phyloP scores from a whole-genome alignment of 2,329 filamentous ascomycete species.

The Calcarisporium arbuscula region DNA sequence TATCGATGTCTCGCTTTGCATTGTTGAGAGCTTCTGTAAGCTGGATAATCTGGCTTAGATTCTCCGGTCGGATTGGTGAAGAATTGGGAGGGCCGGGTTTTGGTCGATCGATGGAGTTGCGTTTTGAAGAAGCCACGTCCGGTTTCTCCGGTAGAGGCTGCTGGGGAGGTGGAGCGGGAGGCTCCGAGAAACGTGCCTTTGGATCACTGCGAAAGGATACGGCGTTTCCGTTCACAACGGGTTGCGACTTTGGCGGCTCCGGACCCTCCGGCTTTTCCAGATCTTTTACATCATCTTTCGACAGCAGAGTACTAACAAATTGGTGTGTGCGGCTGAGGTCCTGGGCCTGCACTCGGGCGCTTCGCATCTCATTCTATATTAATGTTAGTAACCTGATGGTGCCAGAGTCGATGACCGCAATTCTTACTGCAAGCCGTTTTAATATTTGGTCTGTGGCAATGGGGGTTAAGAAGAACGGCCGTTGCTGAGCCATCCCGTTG shows the following conservation, averaged over 20 bases:
- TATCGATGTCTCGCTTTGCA: slow-evolving; percentile 80
- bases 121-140: slow-evolving; percentile 68
- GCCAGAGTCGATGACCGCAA: not conserved
- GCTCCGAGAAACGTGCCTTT: slow-evolving; percentile 84
- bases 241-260: slow-evolving; percentile 41
- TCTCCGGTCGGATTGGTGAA: slow-evolving; percentile 56
- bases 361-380: slow-evolving; percentile 76
- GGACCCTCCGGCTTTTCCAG: slow-evolving; percentile 43
- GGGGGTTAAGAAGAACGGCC: slow-evolving; percentile 80
- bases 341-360: slow-evolving; percentile 78
- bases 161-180: slow-evolving; percentile 86
- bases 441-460: slow-evolving; percentile 93
- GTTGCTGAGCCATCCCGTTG: slow-evolving; percentile 62
- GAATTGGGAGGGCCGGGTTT: slow-evolving; percentile 47
- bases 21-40: slow-evolving; percentile 78
- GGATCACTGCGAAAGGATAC: slow-evolving; percentile 61
- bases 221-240: slow-evolving; percentile 44
- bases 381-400: slow-evolving; percentile 14
- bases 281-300: slow-evolving; percentile 61
- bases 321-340: slow-evolving; percentile 78
- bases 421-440: slow-evolving; percentile 46
- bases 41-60: slow-evolving; percentile 68
- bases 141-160: slow-evolving; percentile 92
- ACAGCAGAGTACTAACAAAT: slow-evolving; percentile 71
- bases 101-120: slow-evolving; percentile 68